Percentiles rank a stretch among this genome's conserved stretches.
Evolutionary conservation across 78 protist genomes (phyloP).

Genomic region (Guillardia theta): DNA sequence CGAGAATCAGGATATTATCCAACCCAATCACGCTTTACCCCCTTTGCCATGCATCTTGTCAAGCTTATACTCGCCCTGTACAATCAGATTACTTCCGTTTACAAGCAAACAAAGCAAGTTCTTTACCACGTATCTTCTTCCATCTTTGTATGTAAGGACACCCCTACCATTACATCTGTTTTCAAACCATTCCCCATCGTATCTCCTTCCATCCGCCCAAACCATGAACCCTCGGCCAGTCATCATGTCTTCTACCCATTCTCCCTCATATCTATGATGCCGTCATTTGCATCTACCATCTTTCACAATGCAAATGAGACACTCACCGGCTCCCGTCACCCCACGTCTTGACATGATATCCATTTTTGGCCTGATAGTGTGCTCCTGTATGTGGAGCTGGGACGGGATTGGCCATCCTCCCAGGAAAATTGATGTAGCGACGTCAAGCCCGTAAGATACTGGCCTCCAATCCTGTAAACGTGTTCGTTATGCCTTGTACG

Average conservation of each 20-base stretch:
- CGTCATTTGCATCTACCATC: not conserved
- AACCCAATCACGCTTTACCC: not conserved
- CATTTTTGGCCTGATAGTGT: not conserved
- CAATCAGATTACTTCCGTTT: not conserved
- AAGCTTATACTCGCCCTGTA: conserved; percentile 6
- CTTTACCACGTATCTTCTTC: not conserved
- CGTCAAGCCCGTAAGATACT: no score
- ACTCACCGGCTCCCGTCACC: conserved; percentile 28
- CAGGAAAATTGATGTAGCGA: no score
- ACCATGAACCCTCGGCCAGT: conserved; percentile 24
- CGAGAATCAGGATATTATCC: no score
- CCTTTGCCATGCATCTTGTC: conserved; percentile 35
- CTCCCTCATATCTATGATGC: not conserved
- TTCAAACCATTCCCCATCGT: conserved; percentile 22
- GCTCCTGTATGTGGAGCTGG: no score
- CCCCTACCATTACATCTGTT: conserved; percentile 19
- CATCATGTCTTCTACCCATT: conserved; percentile 42
- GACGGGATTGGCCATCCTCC: no score
- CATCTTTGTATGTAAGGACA: conserved; percentile 20
- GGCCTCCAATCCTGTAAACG: no score
- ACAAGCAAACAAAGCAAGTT: not conserved
- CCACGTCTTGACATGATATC: not conserved
- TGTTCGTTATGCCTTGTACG: no score
- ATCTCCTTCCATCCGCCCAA: conserved; percentile 15
- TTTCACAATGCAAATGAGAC: not conserved